phyloP scores from a whole-genome alignment of 495 filamentous ascomycete species.

The Penicillium flavigenum region DNA sequence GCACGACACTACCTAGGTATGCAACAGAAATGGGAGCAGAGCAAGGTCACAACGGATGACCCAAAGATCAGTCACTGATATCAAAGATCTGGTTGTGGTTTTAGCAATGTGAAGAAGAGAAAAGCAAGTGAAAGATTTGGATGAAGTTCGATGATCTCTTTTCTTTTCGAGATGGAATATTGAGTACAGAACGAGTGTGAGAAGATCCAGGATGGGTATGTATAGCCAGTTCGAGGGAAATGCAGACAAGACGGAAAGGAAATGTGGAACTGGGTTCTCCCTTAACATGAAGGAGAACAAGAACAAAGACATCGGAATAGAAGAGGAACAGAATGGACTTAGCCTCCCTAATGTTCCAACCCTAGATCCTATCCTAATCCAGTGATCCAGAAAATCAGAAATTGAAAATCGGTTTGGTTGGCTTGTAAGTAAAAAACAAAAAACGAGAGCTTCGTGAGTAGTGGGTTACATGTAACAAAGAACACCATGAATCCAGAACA shows the following conservation, averaged over 20 bases:
- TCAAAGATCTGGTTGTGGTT: neutral
- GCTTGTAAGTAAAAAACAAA: neutral
- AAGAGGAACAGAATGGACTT: neutral
- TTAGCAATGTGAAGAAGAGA: neutral
- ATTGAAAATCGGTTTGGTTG: constrained; percentile 9
- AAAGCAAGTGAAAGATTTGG: neutral
- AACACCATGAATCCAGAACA: constrained; percentile 11
- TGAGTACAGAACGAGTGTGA: constrained; percentile 2
- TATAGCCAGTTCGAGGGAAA: neutral
- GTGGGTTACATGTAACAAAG: constrained; percentile 15
- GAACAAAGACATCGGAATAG: neutral
- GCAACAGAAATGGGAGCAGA: neutral
- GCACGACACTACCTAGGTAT: too few relatives aligned
- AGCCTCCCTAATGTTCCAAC: neutral
- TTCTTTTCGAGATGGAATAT: neutral
- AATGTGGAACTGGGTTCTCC: neutral
- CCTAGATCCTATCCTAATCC: neutral
- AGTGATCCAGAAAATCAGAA: neutral
- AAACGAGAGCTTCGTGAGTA: constrained; percentile 13
- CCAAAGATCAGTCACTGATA: neutral
- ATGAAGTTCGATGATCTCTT: neutral
- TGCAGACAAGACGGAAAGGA: neutral
- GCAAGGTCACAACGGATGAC: neutral
- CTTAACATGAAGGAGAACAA: neutral
- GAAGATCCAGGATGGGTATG: neutral